Evolutionary conservation across 176 grass and related monocot species (phyloP).

Genomic region (Avena atlantica): DNA sequence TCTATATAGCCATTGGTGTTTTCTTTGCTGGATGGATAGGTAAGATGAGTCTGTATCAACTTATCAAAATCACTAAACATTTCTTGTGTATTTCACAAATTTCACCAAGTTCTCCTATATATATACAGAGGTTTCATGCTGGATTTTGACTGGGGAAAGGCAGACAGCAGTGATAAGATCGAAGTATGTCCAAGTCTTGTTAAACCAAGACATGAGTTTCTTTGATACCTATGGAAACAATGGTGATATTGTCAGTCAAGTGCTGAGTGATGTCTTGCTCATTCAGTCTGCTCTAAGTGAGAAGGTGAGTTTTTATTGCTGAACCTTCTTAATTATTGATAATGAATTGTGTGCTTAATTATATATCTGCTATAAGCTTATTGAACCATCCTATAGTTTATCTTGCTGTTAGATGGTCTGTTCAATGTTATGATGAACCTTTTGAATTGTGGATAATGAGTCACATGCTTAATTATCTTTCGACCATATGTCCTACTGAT

Average conservation of each 20-base stretch:
- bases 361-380: background rate
- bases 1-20: slow-evolving; percentile 92
- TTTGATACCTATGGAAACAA: slow-evolving; percentile 99
- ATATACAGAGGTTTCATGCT: slow-evolving; percentile 90
- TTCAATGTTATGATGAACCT: background rate
- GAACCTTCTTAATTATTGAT: background rate
- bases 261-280: slow-evolving; percentile 96
- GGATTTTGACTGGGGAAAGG: slow-evolving; percentile 99
- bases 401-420: background rate
- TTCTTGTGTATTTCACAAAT: slow-evolving; percentile 8
- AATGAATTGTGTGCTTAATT: background rate
- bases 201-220: slow-evolving; percentile 99
- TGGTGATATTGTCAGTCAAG: slow-evolving; percentile 98
- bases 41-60: slow-evolving; percentile 46
- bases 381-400: background rate
- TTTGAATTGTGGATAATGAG: background rate
- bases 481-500: background rate
- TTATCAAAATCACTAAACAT: background rate
- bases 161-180: slow-evolving; percentile 96
- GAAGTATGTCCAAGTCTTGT: slow-evolving; percentile 90
- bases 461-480: slow-evolving; percentile 18
- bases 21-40: slow-evolving; percentile 97
- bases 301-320: slow-evolving; percentile 61
- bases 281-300: slow-evolving; percentile 98
- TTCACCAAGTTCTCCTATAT: slow-evolving; percentile 47